Percentiles rank a stretch among this genome's conserved stretches.
Conservation (phyloP, 2,329 filamentous ascomycete genomes). For the Bertia moriformis region DNA sequence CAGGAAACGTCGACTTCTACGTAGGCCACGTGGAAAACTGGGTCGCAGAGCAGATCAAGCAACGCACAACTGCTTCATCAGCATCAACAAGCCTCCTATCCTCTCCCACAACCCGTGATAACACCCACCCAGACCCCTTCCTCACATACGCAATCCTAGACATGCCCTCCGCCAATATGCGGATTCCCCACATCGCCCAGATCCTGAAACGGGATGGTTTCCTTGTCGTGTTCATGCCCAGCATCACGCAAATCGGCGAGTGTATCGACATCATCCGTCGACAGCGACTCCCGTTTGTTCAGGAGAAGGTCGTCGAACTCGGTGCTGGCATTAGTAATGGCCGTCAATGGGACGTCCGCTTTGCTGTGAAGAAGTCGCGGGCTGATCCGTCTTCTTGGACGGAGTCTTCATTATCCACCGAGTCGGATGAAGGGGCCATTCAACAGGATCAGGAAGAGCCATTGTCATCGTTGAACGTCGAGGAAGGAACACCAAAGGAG, state of each 20-base stretch:
- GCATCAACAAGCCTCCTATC: background rate
- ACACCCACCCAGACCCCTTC: slow-evolving; percentile 27
- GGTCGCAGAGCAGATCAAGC: slow-evolving; percentile 29
- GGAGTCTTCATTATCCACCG: background rate
- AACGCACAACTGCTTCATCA: slow-evolving; percentile 8
- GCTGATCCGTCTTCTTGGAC: background rate
- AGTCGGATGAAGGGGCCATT: too few species aligned
- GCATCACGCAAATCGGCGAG: slow-evolving; percentile 52
- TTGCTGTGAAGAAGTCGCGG: background rate
- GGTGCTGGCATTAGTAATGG: background rate
- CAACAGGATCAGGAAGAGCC: too few species aligned
- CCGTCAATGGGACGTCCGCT: background rate
- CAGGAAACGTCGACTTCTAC: slow-evolving; percentile 49
- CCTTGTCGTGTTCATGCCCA: slow-evolving; percentile 52
- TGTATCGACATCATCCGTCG: slow-evolving; percentile 34
- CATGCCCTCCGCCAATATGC: slow-evolving; percentile 37
- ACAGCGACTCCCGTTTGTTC: background rate
- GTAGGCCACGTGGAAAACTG: slow-evolving; percentile 43
- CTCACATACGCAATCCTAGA: slow-evolving; percentile 51
- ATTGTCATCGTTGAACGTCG: background rate
- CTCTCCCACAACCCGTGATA: background rate
- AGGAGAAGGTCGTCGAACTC: slow-evolving; percentile 1
- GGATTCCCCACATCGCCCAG: slow-evolving; percentile 26
- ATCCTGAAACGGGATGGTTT: slow-evolving; percentile 42
- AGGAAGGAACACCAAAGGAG: background rate